A percentile compares a stretch with the other conserved stretches of the same genome.
Evolutionary conservation across 169 alveolate species (phyloP).

Genomic region (Cryptosporidium sp.): DNA sequence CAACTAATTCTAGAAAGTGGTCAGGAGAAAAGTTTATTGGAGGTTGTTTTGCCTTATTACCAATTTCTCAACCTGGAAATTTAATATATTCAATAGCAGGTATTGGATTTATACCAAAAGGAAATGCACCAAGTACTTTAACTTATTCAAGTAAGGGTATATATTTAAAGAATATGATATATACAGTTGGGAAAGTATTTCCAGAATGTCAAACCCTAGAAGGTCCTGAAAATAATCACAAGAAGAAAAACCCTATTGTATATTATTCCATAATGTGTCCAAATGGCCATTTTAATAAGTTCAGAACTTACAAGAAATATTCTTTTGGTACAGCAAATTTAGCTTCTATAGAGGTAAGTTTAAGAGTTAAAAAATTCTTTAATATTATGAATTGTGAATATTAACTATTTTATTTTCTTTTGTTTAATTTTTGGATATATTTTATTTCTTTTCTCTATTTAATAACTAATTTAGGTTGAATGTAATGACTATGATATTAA

Average conservation of each 20-base stretch:
- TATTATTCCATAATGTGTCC: conserved; percentile 70
- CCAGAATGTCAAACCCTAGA: conserved; percentile 59
- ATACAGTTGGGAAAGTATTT: conserved; percentile 15
- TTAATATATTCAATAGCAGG: conserved; percentile 60
- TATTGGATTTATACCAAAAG: conserved; percentile 50
- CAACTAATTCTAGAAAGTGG: conserved; percentile 48
- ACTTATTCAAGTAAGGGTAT: conserved; percentile 45
- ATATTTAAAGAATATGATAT: conserved; percentile 41
- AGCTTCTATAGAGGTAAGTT: conserved; percentile 76
- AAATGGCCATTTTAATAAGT: conserved; percentile 52
- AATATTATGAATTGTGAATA: background rate
- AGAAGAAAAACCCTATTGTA: conserved; percentile 2
- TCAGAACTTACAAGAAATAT: conserved; percentile 44
- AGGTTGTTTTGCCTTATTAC: conserved; percentile 58
- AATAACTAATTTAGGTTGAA: conserved; percentile 25
- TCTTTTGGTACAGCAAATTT: conserved; percentile 53
- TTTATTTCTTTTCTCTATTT: background rate
- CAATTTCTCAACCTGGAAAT: conserved; percentile 61
- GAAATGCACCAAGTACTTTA: background rate
- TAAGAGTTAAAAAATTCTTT: background rate
- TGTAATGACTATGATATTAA: conserved; percentile 36
- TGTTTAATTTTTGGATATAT: background rate
- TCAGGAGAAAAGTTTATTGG: conserved; percentile 63
- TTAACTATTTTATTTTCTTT: background rate
- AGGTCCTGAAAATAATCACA: conserved; percentile 50